A percentile compares a stretch with the other conserved stretches of the same genome.
Conservation (phyloP, 2,329 filamentous ascomycete genomes). For the Penicillium sp. region DNA sequence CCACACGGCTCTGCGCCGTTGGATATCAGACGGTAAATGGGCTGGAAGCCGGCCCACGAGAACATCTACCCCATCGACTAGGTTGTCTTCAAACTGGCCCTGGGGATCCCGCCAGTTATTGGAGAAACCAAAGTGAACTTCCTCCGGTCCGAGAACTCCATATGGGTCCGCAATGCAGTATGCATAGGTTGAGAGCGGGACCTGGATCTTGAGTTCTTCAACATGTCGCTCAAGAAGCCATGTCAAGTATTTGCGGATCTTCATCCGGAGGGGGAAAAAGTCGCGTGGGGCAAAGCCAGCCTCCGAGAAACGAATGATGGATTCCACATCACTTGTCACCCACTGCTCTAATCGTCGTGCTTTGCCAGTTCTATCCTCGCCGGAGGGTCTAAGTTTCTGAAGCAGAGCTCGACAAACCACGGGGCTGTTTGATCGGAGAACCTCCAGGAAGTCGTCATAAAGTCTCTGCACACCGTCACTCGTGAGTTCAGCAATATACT, state of each 20-base stretch:
- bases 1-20: slow-evolving; percentile 52
- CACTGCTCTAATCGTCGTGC: slow-evolving; percentile 38
- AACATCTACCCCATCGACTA: slow-evolving; percentile 51
- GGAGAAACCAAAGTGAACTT: slow-evolving; percentile 59
- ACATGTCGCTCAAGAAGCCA: slow-evolving; percentile 45
- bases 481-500: slow-evolving; percentile 46
- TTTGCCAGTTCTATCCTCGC: slow-evolving; percentile 25
- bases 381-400: slow-evolving; percentile 32
- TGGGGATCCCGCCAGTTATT: slow-evolving; percentile 41
- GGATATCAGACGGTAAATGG: slow-evolving; percentile 59
- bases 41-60: slow-evolving; percentile 60
- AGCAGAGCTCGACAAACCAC: slow-evolving; percentile 39
- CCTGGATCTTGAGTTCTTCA: slow-evolving; percentile 49
- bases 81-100: slow-evolving; percentile 42
- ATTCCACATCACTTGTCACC: slow-evolving; percentile 35
- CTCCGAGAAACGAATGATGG: slow-evolving; percentile 41
- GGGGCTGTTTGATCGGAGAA: slow-evolving; percentile 38
- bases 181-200: slow-evolving; percentile 54
- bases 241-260: slow-evolving; percentile 41
- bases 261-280: slow-evolving; percentile 43
- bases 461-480: slow-evolving; percentile 37
- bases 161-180: slow-evolving; percentile 59
- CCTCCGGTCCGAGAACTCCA: slow-evolving; percentile 52
- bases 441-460: slow-evolving; percentile 37
- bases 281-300: slow-evolving; percentile 50